phyloP scores from a whole-genome alignment of 1,139 yeast species.

The Geotrichum aggregatum region DNA sequence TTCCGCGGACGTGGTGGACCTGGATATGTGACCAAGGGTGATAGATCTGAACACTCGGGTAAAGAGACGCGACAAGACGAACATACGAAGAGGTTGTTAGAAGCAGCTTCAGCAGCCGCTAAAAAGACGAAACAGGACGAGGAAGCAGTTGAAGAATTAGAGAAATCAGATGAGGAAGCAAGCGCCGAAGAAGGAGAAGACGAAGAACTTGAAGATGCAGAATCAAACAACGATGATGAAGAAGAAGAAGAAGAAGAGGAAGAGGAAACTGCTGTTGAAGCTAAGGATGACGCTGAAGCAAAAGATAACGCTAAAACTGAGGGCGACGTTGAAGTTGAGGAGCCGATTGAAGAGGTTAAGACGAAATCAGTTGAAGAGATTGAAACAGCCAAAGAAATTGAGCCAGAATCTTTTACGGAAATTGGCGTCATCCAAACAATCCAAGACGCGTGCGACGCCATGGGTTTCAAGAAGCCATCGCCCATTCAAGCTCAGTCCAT shows the following conservation, averaged over 20 bases:
- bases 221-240: background rate
- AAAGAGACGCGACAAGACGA: constrained; percentile 8
- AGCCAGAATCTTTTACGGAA: constrained; percentile 14
- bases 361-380: background rate
- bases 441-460: constrained; percentile 63
- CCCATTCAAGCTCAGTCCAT: constrained; percentile 91
- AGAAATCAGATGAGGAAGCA: background rate
- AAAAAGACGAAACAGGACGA: constrained; percentile 4
- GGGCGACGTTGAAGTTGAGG: background rate
- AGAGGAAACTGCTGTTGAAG: background rate
- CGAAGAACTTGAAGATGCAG: background rate
- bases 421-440: constrained; percentile 18
- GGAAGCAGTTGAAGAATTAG: background rate
- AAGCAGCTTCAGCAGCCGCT: constrained; percentile 18
- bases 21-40: background rate
- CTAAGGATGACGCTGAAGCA: background rate
- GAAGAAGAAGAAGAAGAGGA: background rate
- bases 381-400: constrained; percentile 10
- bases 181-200: background rate
- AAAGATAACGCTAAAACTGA: background rate
- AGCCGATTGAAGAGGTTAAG: background rate
- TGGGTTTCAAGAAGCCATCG: constrained; percentile 85
- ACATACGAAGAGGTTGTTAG: constrained; percentile 14
- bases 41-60: background rate
- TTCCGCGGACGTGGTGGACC: background rate